Conservation (phyloP, 2,329 filamentous ascomycete species). For the Calonectria naviculata region DNA sequence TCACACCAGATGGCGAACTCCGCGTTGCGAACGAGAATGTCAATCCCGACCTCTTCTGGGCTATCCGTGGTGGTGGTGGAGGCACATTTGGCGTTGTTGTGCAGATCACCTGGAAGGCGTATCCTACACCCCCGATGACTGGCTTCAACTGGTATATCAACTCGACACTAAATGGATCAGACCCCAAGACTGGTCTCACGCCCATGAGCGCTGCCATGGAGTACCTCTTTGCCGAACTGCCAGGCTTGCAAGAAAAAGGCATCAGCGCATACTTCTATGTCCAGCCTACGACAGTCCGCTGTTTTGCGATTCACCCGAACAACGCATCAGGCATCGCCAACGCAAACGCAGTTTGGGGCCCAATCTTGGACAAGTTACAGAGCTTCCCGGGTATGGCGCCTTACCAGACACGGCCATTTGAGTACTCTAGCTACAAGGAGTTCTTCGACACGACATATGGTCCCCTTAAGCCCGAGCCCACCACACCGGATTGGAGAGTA, state of each 20-base stretch:
- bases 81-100: not conserved
- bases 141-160: not conserved
- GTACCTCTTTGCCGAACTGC: not conserved
- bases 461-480: not conserved
- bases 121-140: not conserved
- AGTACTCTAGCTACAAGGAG: not conserved
- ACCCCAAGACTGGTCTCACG: not conserved
- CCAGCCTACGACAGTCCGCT: not conserved
- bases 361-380: not conserved
- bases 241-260: not conserved
- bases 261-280: not conserved
- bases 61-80: not conserved
- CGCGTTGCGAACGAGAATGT: not conserved
- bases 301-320: not conserved
- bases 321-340: not conserved
- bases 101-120: not conserved
- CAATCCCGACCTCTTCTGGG: not conserved
- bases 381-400: not conserved
- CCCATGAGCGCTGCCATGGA: not conserved
- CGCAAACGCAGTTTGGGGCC: not conserved
- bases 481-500: not conserved
- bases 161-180: not conserved
- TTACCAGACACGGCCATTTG: not conserved
- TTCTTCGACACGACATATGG: not conserved
- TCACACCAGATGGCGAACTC: constrained; percentile 1